phyloP scores from a whole-genome alignment of 2,329 filamentous ascomycete genomes.

The Cordyceps sp. region DNA sequence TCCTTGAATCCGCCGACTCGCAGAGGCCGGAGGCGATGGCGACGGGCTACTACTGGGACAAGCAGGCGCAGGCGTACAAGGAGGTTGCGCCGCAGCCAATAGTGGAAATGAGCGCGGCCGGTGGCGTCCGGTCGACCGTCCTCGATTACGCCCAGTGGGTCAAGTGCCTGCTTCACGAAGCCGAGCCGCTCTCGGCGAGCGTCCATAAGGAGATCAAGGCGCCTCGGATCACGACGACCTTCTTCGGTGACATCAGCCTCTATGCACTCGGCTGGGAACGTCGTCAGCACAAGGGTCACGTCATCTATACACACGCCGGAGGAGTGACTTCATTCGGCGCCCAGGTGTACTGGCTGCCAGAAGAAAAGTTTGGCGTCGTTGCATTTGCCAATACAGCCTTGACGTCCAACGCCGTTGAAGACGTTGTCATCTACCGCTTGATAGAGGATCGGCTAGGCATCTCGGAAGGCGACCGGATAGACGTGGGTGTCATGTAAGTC shows the following conservation, averaged over 20 bases:
- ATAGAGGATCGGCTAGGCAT: too few relatives aligned
- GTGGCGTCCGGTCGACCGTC: slow-evolving; percentile 26
- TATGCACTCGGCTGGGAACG: slow-evolving; percentile 17
- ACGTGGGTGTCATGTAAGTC: too few relatives aligned
- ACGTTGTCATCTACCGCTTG: too few relatives aligned
- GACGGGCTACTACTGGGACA: slow-evolving; percentile 23
- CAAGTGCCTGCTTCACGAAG: slow-evolving; percentile 22
- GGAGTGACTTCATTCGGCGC: slow-evolving; percentile 10
- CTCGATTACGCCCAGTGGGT: slow-evolving; percentile 36
- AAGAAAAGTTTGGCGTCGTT: slow-evolving; percentile 14
- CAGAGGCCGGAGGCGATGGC: slow-evolving; percentile 17
- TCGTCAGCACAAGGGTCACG: slow-evolving; percentile 9
- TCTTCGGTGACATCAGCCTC: slow-evolving; percentile 8
- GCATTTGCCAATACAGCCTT: slow-evolving; percentile 2
- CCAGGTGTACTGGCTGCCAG: slow-evolving; percentile 14
- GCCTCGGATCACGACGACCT: slow-evolving; percentile 8
- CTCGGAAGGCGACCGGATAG: too few relatives aligned
- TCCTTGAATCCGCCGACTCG: slow-evolving; percentile 11
- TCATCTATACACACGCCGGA: slow-evolving; percentile 14
- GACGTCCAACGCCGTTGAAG: too few relatives aligned
- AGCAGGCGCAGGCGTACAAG: slow-evolving; percentile 8
- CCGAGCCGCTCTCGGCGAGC: slow-evolving; percentile 8
- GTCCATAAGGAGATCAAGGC: slow-evolving; percentile 13
- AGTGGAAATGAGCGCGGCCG: slow-evolving; percentile 20
- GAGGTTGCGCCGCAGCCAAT: slow-evolving; percentile 11